Evolutionary conservation across 805 yeast species (phyloP).

Genomic region (Wickerhamiella azymoides): DNA sequence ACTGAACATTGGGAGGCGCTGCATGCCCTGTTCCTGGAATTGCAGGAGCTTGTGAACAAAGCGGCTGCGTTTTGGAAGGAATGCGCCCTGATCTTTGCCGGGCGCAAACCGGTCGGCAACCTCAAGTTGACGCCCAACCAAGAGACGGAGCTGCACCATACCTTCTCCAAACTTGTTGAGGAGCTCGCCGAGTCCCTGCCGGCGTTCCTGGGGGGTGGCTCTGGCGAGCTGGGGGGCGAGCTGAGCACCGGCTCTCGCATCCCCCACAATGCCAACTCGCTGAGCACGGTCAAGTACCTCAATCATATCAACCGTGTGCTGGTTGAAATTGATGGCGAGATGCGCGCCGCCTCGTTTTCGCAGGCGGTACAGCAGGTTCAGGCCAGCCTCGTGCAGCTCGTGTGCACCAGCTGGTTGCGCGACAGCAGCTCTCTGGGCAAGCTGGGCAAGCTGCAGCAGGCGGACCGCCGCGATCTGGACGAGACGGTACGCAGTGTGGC

Average conservation of each 20-base stretch:
- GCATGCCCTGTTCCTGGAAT: slow-evolving; percentile 8
- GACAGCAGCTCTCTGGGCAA: slow-evolving; percentile 31
- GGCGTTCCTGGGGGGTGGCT: slow-evolving; percentile 3
- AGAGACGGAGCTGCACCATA: slow-evolving; percentile 5
- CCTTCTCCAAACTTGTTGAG: background rate
- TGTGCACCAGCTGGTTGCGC: slow-evolving; percentile 38
- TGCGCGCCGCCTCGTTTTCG: slow-evolving; percentile 19
- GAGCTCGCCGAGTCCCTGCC: slow-evolving; percentile 10
- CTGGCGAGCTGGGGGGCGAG: slow-evolving; percentile 1
- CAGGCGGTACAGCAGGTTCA: slow-evolving; percentile 20
- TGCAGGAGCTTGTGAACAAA: slow-evolving; percentile 11
- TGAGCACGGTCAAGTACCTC: slow-evolving; percentile 42
- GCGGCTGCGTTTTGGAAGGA: slow-evolving; percentile 18
- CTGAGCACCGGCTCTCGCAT: slow-evolving; percentile 28
- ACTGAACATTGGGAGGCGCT: slow-evolving; percentile 15
- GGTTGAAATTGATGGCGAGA: slow-evolving; percentile 29
- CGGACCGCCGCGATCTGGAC: slow-evolving; percentile 29
- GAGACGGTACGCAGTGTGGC: slow-evolving; percentile 21
- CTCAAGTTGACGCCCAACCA: slow-evolving; percentile 6
- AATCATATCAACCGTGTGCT: slow-evolving; percentile 35
- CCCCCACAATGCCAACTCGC: slow-evolving; percentile 51
- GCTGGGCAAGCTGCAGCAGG: slow-evolving; percentile 30
- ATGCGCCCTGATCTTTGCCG: slow-evolving; percentile 12
- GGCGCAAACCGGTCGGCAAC: slow-evolving; percentile 4
- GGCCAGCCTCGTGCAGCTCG: slow-evolving; percentile 33